Percentiles rank a stretch among this genome's conserved stretches.
Conservation (phyloP, 306 rosid species). For the Coriaria nepalensis region DNA sequence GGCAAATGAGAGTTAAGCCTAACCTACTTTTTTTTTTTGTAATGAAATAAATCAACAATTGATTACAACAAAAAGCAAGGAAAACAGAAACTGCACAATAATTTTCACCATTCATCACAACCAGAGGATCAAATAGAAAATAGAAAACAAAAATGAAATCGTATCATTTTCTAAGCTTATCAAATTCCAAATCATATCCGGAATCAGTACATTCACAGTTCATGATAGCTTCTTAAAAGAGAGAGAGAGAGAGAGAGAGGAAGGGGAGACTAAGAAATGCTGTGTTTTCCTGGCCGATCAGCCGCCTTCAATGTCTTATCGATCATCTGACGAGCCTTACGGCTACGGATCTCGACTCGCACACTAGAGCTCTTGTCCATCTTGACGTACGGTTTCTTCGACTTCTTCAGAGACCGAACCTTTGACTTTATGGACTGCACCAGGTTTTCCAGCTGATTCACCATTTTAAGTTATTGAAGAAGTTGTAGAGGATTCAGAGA, state of each 20-base stretch:
- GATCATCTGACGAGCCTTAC: constrained; percentile 63
- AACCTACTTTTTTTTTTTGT: no score
- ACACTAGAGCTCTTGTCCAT: constrained; percentile 94
- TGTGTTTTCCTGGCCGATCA: constrained; percentile 35
- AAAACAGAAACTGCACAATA: no score
- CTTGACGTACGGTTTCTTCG: constrained; percentile 58
- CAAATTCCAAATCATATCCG: not conserved
- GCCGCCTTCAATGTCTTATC: constrained; percentile 81
- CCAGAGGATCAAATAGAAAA: no score
- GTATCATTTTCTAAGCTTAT: not conserved
- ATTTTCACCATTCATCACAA: no score
- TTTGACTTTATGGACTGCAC: constrained; percentile 74
- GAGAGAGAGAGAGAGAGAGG: not conserved
- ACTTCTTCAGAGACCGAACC: constrained; percentile 45
- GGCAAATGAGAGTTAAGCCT: no score
- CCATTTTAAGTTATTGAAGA: constrained; percentile 19
- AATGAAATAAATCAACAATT: no score
- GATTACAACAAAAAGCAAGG: no score
- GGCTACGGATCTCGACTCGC: constrained; percentile 87
- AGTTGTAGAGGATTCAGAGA: no score
- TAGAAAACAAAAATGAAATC: no score
- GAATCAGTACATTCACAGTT: constrained; percentile 4
- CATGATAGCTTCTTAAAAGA: not conserved
- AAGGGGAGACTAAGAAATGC: constrained; percentile 12
- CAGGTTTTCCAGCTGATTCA: constrained; percentile 46